Percentiles rank a stretch among this genome's conserved stretches.
Evolutionary conservation across 2,329 filamentous ascomycete genomes (phyloP).

Genomic region (Colletotrichum costaricense): DNA sequence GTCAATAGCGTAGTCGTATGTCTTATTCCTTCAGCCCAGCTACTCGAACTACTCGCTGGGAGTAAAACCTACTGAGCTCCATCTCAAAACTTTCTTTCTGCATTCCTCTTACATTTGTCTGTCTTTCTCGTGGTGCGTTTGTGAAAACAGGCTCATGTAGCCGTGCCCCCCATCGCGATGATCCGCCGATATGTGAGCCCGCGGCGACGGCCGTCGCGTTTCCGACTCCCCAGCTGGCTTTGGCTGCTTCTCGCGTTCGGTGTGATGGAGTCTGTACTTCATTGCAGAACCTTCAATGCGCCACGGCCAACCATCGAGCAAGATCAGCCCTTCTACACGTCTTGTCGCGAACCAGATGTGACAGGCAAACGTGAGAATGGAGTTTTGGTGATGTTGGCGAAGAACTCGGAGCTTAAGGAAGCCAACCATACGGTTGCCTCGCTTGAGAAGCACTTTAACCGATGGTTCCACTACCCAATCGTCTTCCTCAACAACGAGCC

Average conservation of each 20-base stretch:
- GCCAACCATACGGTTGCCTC: slow-evolving; percentile 52
- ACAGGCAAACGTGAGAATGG: slow-evolving; percentile 52
- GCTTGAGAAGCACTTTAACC: slow-evolving; percentile 57
- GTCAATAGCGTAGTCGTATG: neutral
- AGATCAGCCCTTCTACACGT: slow-evolving; percentile 26
- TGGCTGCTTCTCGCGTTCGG: slow-evolving; percentile 22
- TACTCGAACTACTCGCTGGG: neutral
- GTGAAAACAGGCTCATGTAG: neutral
- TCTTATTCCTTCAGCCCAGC: neutral
- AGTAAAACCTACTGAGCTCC: neutral
- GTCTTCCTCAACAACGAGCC: slow-evolving; percentile 59
- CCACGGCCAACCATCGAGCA: neutral
- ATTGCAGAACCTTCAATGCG: neutral
- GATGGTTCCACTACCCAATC: slow-evolving; percentile 58
- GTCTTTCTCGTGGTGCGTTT: neutral
- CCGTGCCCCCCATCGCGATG: neutral
- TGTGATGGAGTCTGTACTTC: neutral
- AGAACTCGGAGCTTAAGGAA: slow-evolving; percentile 54
- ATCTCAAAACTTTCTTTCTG: neutral
- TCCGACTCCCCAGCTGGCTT: slow-evolving; percentile 16
- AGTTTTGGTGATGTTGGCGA: slow-evolving; percentile 58
- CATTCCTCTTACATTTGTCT: neutral
- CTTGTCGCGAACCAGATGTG: slow-evolving; percentile 24
- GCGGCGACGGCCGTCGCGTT: slow-evolving; percentile 4
- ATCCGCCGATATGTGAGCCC: slow-evolving; percentile 28